Conservation (phyloP, 345 rosid species). For the Hibiscus tridactylites region DNA sequence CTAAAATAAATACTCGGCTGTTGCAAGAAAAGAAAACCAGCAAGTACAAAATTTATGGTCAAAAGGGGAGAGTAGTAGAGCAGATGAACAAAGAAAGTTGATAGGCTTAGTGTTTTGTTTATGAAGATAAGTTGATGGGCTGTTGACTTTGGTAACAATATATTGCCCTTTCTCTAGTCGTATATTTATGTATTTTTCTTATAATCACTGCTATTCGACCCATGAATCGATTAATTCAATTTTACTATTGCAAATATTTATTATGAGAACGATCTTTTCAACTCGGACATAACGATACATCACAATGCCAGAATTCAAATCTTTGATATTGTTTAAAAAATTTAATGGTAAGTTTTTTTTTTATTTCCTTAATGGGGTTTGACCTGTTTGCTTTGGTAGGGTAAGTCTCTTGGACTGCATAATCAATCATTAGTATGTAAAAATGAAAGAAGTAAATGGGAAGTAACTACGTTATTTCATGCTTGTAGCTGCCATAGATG, state of each 20-base stretch:
- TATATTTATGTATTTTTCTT: too few relatives aligned
- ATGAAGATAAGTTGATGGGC: neutral
- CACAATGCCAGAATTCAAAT: too few relatives aligned
- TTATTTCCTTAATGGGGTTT: too few relatives aligned
- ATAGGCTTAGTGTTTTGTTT: constrained; percentile 1
- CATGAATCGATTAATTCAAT: too few relatives aligned
- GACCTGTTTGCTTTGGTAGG: too few relatives aligned
- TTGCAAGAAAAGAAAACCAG: constrained; percentile 8
- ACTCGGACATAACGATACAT: fast-evolving
- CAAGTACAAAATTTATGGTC: constrained; percentile 7
- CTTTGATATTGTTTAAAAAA: too few relatives aligned
- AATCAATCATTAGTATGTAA: neutral
- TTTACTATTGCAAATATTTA: too few relatives aligned
- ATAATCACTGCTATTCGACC: too few relatives aligned
- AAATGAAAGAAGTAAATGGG: neutral
- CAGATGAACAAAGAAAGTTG: constrained; percentile 25
- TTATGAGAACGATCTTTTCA: too few relatives aligned
- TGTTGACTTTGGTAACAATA: neutral
- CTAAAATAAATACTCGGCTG: neutral
- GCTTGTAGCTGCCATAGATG: neutral
- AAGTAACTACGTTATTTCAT: neutral
- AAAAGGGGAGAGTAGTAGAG: constrained; percentile 28
- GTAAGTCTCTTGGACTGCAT: too few relatives aligned
- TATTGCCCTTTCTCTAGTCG: too few relatives aligned
- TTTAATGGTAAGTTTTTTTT: too few relatives aligned